These are phyloP conservation scores for Coniosporium apollinis DNA, from an alignment of 495 filamentous ascomycete genomes.

Conservation along the genomic window DNA sequence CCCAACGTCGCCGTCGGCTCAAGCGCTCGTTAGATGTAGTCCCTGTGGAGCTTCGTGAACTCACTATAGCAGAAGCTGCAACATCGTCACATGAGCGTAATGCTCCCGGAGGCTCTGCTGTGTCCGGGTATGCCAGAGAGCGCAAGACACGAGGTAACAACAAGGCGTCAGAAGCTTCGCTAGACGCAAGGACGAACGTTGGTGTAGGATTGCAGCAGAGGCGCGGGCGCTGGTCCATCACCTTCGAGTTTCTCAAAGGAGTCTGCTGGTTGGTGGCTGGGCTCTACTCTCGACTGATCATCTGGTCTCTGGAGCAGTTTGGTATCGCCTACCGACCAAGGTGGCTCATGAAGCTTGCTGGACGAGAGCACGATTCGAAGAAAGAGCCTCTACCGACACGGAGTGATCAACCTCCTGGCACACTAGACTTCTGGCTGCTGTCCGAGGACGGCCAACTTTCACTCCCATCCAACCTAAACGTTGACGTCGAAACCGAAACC, in stretches of 20 bases:
- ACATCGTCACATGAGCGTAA: too few species aligned
- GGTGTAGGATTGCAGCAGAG: conserved; percentile 65
- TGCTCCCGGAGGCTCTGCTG: conserved; percentile 6
- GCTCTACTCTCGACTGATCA: conserved; percentile 36
- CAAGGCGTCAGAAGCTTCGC: conserved; percentile 19
- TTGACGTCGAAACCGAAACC: conserved; percentile 67
- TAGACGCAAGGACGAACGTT: conserved; percentile 23
- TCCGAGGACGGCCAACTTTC: conserved; percentile 37
- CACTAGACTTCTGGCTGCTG: conserved; percentile 43
- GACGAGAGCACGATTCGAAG: conserved; percentile 11
- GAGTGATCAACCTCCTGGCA: conserved; percentile 10
- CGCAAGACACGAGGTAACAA: conserved; percentile 25
- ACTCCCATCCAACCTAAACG: conserved; percentile 38
- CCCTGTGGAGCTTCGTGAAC: conserved; percentile 14
- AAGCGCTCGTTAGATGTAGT: conserved; percentile 11
- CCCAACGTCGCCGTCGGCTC: conserved; percentile 9
- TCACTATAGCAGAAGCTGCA: conserved; percentile 28
- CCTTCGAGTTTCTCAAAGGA: conserved; percentile 52
- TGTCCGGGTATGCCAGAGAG: conserved; percentile 50
- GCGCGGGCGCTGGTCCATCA: conserved; percentile 54
- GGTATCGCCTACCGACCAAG: conserved; percentile 45
- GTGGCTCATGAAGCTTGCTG: conserved; percentile 40
- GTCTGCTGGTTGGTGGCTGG: conserved; percentile 50
- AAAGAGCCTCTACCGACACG: conserved; percentile 25
- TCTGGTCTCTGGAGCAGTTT: conserved; percentile 38